phyloP scores from a whole-genome alignment of 345 rosid genomes.

The Diplotaxis tenuifolia region DNA sequence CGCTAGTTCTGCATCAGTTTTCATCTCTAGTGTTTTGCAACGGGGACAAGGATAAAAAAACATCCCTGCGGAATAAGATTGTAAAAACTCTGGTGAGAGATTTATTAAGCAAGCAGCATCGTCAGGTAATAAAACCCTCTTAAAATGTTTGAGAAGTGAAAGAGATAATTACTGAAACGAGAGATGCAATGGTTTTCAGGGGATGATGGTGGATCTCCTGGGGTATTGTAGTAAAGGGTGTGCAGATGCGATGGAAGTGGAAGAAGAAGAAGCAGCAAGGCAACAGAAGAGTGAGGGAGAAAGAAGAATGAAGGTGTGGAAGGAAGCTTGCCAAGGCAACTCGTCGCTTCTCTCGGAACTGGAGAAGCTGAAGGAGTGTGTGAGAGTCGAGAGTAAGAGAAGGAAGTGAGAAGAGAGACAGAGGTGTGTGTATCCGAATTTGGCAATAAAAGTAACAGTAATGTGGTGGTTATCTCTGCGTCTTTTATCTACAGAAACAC shows the following conservation, averaged over 20 bases:
- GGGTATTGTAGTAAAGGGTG: neutral
- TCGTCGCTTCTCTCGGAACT: neutral
- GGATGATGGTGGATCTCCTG: neutral
- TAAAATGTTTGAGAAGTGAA: neutral
- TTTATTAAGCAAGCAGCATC: conserved; percentile 54
- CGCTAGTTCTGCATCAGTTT: conserved; percentile 48
- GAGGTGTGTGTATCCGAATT: neutral
- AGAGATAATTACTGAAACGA: neutral
- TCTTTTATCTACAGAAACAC: neutral
- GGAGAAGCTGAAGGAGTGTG: neutral
- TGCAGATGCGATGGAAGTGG: neutral
- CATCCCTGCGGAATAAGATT: conserved; percentile 51
- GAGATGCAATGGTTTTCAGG: neutral
- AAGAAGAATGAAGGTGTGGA: neutral
- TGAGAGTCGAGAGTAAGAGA: neutral
- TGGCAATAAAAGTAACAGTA: neutral
- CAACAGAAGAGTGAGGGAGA: neutral
- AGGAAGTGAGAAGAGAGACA: neutral
- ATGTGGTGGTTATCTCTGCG: neutral
- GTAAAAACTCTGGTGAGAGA: conserved; percentile 67
- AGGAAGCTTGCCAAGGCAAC: neutral
- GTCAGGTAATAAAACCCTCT: conserved; percentile 40
- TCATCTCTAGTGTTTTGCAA: conserved; percentile 41
- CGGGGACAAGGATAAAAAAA: conserved; percentile 29
- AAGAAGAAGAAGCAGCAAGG: neutral